phyloP scores from a whole-genome alignment of 495 filamentous ascomycete species.

The Penicillium ucsense region DNA sequence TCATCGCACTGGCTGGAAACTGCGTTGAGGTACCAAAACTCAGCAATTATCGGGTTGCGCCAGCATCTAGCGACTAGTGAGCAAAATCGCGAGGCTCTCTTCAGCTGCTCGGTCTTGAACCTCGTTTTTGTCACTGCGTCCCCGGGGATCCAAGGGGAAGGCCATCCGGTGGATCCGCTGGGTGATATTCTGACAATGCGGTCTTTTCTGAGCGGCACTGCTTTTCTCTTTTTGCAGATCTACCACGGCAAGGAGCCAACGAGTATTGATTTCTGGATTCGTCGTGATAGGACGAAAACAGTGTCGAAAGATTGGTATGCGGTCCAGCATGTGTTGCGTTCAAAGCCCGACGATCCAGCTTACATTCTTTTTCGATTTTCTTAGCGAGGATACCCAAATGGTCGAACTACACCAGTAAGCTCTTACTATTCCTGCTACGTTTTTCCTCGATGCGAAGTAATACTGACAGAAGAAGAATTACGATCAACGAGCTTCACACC shows the following conservation, averaged over 20 bases:
- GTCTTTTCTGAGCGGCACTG: constrained; percentile 6
- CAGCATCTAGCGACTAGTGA: constrained; percentile 2
- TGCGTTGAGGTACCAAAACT: constrained; percentile 6
- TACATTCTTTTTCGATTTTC: no score
- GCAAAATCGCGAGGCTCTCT: constrained; percentile 6
- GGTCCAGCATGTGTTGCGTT: no score
- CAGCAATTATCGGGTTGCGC: constrained; percentile 2
- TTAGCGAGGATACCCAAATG: constrained; percentile 5
- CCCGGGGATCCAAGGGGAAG: constrained; percentile 4
- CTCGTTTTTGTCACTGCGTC: constrained; percentile 7
- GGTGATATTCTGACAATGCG: constrained; percentile 6
- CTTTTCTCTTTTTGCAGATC: constrained; percentile 7
- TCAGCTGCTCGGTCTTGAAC: constrained; percentile 6
- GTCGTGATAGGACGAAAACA: neutral
- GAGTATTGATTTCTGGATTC: constrained; percentile 3
- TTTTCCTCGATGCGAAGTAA: neutral
- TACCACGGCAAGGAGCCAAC: constrained; percentile 2
- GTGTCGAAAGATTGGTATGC: constrained; percentile 1
- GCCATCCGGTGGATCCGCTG: constrained; percentile 3
- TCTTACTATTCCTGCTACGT: neutral
- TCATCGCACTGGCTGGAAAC: constrained; percentile 4
- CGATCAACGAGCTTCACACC: constrained; percentile 3
- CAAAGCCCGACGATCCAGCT: no score
- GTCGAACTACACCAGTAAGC: constrained; percentile 3
- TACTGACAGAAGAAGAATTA: neutral